Evolutionary conservation across 2,329 filamentous ascomycete species (phyloP).

Genomic region (Calonectria montana): DNA sequence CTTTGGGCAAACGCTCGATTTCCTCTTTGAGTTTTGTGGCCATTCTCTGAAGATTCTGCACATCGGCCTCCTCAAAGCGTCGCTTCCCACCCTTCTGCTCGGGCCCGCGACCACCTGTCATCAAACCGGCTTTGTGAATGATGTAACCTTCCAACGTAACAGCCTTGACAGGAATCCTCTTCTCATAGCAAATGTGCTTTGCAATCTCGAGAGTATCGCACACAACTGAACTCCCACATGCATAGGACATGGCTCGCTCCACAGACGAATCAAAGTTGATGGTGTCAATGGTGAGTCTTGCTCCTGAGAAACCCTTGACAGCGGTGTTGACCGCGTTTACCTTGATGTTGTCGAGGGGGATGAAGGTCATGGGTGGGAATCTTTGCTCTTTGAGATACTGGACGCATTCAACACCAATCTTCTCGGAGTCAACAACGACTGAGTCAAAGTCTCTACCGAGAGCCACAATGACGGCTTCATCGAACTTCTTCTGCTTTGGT

Average conservation of each 20-base stretch:
- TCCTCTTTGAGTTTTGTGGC: conserved; percentile 82
- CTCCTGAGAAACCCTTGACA: conserved; percentile 87
- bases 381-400: conserved; percentile 93
- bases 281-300: conserved; percentile 92
- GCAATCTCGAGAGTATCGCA: conserved; percentile 90
- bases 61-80: conserved; percentile 89
- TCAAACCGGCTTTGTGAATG: conserved; percentile 95
- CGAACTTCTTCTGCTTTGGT: conserved; percentile 96
- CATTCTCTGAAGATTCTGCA: conserved; percentile 84
- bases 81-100: conserved; percentile 80
- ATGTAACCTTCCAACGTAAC: conserved; percentile 96
- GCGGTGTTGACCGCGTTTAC: conserved; percentile 91
- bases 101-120: conserved; percentile 92
- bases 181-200: conserved; percentile 89
- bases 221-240: conserved; percentile 93
- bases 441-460: conserved; percentile 94
- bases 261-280: conserved; percentile 92
- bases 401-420: conserved; percentile 93
- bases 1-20: conserved; percentile 82
- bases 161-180: conserved; percentile 88
- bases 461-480: conserved; percentile 91
- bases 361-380: conserved; percentile 89
- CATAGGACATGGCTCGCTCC: conserved; percentile 93
- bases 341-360: conserved; percentile 97
- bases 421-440: conserved; percentile 94